Base-by-base conservation (phyloP, 1,284 basidiomycete genomes). In the Marasmius tenuissimus region DNA sequence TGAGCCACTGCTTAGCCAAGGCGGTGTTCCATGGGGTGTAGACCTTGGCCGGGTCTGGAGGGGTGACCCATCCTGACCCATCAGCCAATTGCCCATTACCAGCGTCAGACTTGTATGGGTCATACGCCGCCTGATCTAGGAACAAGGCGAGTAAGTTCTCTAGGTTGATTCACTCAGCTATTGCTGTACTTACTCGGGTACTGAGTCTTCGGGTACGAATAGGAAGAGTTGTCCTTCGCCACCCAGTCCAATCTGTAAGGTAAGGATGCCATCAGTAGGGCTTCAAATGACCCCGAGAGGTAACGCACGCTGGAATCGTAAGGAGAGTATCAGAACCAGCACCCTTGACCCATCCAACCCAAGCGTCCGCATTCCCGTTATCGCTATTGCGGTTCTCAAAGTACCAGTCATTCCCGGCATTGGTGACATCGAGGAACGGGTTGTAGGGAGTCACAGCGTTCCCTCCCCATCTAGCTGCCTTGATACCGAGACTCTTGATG, bases 361-460 rank as follows among this genome's bases (percentile, higher is more conserved):
- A 84, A 40, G 72, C 76, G 63, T 84, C 80, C 10, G 78, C 79
- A 61, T 70, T 47, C 7, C 16, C 61, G 62, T 69, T 66, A 64
- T 75, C 72, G 52, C 70, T 71, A 16, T 65, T 73, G 16, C 82
- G 74, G 65, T 84, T 84, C 69, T 84, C 81, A 54, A 84, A 84
- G 69, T 76, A 84, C 81, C 81, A 84, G 62, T 84, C 81, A 45
- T 72, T 76, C 53, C 81, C 82, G 3, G 82, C 82, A 58, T 84
- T 84, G 2, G 81, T 83, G 65, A 82, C 82, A 37, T 73, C 75
- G 37, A 80, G 81, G 57, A 74, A 72, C 3, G 81, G 81, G 64
- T 84, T 84, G 68, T 83, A 84, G 1, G 82, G 77, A 4, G 81
- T 83, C 9, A 81, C 81, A 22, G 82, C 81, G 62, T 83, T 83